A percentile compares a stretch with the other conserved stretches of the same genome.
phyloP scores from a whole-genome alignment of 108 stramenopile species.

The Conticribra weissflogii region DNA sequence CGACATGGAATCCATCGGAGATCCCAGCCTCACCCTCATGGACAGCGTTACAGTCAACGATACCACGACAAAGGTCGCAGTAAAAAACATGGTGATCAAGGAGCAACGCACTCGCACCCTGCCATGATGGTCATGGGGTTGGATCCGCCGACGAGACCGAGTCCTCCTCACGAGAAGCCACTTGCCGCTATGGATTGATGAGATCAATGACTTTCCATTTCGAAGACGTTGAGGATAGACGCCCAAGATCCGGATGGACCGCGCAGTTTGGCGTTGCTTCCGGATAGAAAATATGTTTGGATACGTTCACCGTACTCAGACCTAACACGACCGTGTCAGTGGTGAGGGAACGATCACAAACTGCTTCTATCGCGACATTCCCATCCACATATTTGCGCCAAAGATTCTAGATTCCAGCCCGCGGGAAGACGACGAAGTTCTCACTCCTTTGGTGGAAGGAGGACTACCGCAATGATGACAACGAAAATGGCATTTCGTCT shows the following conservation, averaged over 20 bases:
- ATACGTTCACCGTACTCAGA: background rate
- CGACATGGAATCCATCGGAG: conserved; percentile 30
- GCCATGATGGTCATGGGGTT: conserved; percentile 19
- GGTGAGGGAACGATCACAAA: background rate
- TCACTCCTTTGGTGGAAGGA: too few relatives aligned
- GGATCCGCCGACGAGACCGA: conserved; percentile 40
- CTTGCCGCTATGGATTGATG: too few relatives aligned
- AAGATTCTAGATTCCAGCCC: conserved; percentile 19
- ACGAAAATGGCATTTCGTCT: conserved; percentile 20
- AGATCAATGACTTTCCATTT: too few relatives aligned
- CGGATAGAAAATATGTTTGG: background rate
- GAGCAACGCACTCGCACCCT: too few relatives aligned
- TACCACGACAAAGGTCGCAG: background rate
- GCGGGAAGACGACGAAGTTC: too few relatives aligned
- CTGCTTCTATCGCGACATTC: conserved; percentile 10
- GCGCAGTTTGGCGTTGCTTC: conserved; percentile 16
- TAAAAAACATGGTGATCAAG: too few relatives aligned
- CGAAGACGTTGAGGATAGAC: background rate
- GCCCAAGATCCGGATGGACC: conserved; percentile 21
- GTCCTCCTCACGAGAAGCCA: conserved; percentile 11
- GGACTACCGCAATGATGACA: too few relatives aligned
- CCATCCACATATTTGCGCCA: conserved; percentile 25
- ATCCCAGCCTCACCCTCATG: conserved; percentile 37
- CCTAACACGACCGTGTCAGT: background rate
- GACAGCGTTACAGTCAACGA: background rate